phyloP scores from a whole-genome alignment of 192 early-diverging fungal species.

The Backusella australiensis region DNA sequence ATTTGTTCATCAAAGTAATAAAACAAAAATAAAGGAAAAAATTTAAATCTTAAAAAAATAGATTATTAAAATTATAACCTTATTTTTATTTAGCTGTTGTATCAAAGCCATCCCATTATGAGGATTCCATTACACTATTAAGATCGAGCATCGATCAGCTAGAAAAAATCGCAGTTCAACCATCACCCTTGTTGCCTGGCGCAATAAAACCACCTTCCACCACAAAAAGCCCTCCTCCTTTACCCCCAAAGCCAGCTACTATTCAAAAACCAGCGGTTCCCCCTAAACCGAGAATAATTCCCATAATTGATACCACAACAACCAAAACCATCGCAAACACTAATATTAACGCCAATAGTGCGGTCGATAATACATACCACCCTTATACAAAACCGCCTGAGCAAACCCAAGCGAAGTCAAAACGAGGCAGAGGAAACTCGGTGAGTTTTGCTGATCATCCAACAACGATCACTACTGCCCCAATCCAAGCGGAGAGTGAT shows the following conservation, averaged over 20 bases:
- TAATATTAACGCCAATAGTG: conserved; percentile 25
- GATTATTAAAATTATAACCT: background rate
- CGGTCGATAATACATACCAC: background rate
- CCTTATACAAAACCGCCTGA: background rate
- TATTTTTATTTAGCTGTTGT: conserved; percentile 10
- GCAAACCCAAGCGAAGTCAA: conserved; percentile 2
- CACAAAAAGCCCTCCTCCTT: conserved; percentile 9
- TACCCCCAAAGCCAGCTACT: conserved; percentile 26
- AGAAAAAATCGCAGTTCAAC: conserved; percentile 15
- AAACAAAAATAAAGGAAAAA: conserved; percentile 2
- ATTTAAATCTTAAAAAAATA: background rate
- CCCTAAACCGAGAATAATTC: conserved; percentile 43
- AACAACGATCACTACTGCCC: background rate
- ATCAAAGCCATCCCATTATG: conserved; percentile 11
- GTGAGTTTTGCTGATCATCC: conserved; percentile 22
- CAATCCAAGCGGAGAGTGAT: conserved; percentile 11
- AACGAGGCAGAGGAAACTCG: conserved; percentile 12
- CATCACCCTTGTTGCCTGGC: conserved; percentile 13
- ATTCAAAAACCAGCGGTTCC: conserved; percentile 35
- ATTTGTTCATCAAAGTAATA: conserved; percentile 54
- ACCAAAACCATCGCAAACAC: background rate
- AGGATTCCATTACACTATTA: background rate
- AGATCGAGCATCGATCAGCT: conserved; percentile 12
- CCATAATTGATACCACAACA: background rate
- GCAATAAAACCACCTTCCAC: conserved; percentile 7